Conservation (phyloP, 352 stramenopile genomes). For the Blastocystis hominis region DNA sequence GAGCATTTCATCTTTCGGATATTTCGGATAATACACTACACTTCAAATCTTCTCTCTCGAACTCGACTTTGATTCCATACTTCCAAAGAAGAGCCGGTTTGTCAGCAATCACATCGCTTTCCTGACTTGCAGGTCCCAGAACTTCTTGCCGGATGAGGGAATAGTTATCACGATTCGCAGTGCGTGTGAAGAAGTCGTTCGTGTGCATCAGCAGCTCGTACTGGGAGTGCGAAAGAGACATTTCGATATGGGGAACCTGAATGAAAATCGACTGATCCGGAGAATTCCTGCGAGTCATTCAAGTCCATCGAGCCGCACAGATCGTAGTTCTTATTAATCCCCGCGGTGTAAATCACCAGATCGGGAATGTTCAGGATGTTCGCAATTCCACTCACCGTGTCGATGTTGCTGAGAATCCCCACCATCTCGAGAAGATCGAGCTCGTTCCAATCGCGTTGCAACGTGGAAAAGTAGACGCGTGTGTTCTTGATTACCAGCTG, state of each 20-base stretch:
- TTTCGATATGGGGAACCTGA: constrained; percentile 33
- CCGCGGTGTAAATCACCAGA: constrained; percentile 4
- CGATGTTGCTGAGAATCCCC: not conserved
- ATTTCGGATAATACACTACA: constrained; percentile 9
- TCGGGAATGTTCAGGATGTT: constrained; percentile 35
- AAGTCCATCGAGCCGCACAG: not conserved
- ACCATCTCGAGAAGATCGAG: constrained; percentile 31
- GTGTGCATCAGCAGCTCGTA: constrained; percentile 20
- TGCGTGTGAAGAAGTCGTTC: constrained; percentile 47
- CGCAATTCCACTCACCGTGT: not conserved
- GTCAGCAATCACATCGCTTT: not conserved
- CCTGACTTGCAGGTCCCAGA: not conserved
- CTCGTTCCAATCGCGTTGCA: not conserved
- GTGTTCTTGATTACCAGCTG: constrained; percentile 46
- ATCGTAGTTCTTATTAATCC: constrained; percentile 45
- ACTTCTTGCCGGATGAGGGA: constrained; percentile 15
- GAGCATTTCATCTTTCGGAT: constrained; percentile 47
- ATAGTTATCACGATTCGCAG: constrained; percentile 48
- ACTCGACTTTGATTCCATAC: not conserved
- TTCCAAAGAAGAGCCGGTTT: not conserved
- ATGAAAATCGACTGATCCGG: constrained; percentile 49
- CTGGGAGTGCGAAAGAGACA: constrained; percentile 41
- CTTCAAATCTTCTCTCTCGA: not conserved
- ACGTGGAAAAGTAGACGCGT: constrained; percentile 7
- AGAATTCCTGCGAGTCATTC: not conserved